Percentiles rank a stretch among this genome's conserved stretches.
Evolutionary conservation across 208 protist species (phyloP).

Genomic region (Strigomonas culicis): DNA sequence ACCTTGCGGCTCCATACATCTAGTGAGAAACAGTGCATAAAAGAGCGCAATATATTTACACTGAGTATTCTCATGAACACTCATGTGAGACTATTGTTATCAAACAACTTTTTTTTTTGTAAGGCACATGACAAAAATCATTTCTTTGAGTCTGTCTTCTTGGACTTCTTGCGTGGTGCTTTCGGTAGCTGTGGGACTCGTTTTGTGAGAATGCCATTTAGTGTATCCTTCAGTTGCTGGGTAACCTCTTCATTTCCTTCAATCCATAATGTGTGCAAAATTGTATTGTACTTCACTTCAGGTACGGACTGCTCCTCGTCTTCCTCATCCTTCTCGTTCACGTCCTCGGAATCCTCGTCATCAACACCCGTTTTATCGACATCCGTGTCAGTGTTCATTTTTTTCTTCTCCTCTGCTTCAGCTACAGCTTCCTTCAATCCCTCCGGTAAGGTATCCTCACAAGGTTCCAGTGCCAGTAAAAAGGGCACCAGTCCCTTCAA

Average conservation of each 20-base stretch:
- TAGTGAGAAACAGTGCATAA: no score
- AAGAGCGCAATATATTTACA: neutral
- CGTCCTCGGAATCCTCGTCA: conserved; percentile 3
- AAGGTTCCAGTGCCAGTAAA: conserved; percentile 31
- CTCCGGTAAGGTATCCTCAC: neutral
- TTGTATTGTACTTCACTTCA: conserved; percentile 23
- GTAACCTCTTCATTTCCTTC: conserved; percentile 40
- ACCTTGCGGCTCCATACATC: no score
- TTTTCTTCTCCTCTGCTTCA: neutral
- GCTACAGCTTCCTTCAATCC: neutral
- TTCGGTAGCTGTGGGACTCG: conserved; percentile 48
- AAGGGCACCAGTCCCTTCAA: conserved; percentile 33
- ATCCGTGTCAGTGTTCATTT: neutral
- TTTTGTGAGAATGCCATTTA: conserved; percentile 39
- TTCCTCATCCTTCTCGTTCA: neutral
- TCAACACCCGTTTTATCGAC: conserved; percentile 1
- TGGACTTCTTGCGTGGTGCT: conserved; percentile 31
- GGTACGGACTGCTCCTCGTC: neutral
- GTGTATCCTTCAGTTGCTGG: conserved; percentile 31
- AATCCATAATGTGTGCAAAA: conserved; percentile 55
- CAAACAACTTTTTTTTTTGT: no score
- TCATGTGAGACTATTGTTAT: no score
- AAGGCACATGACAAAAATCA: no score
- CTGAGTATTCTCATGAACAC: no score
- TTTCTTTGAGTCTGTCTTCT: conserved; percentile 10